Evolutionary conservation across 2,329 filamentous ascomycete genomes (phyloP).

Genomic region (Penicillium sp.): DNA sequence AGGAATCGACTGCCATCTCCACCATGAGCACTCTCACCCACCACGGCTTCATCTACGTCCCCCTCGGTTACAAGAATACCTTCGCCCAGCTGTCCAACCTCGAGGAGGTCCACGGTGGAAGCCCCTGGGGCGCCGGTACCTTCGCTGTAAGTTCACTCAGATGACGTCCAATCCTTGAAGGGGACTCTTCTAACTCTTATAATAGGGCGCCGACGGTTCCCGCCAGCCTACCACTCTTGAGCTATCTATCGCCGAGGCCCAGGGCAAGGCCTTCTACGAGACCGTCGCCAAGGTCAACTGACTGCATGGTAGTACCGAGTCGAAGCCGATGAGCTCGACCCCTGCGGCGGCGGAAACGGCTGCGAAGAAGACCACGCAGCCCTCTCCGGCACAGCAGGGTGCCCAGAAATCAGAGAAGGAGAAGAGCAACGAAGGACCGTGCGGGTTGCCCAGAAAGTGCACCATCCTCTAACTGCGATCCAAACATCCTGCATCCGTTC

Average conservation of each 20-base stretch:
- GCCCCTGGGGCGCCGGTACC: slow-evolving; percentile 90
- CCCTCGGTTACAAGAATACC: slow-evolving; percentile 81
- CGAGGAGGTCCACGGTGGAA: slow-evolving; percentile 77
- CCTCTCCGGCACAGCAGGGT: slow-evolving; percentile 29
- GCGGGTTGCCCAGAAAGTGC: slow-evolving; percentile 74
- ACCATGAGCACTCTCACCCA: slow-evolving; percentile 83
- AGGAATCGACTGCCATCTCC: slow-evolving; percentile 81
- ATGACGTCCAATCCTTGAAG: not conserved
- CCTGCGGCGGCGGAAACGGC: slow-evolving; percentile 27
- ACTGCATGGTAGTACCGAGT: slow-evolving; percentile 65
- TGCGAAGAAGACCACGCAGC: slow-evolving; percentile 24
- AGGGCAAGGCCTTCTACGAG: slow-evolving; percentile 84
- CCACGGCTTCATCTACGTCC: slow-evolving; percentile 96
- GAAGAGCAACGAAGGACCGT: slow-evolving; percentile 59
- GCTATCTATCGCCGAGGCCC: slow-evolving; percentile 72
- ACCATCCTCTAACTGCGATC: slow-evolving; percentile 55
- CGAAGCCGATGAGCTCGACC: slow-evolving; percentile 29
- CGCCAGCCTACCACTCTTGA: slow-evolving; percentile 75
- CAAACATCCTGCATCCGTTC: slow-evolving; percentile 8
- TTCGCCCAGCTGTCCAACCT: slow-evolving; percentile 71
- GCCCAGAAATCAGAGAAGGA: slow-evolving; percentile 42
- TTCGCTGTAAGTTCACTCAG: slow-evolving; percentile 59
- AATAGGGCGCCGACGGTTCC: slow-evolving; percentile 66
- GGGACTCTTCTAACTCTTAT: slow-evolving; percentile 2
- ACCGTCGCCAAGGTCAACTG: slow-evolving; percentile 71